Evolutionary conservation across 2,329 filamentous ascomycete genomes (phyloP), one percentile per base, ranked within the genome.

Genomic region (Aspergillus alliaceus): DNA sequence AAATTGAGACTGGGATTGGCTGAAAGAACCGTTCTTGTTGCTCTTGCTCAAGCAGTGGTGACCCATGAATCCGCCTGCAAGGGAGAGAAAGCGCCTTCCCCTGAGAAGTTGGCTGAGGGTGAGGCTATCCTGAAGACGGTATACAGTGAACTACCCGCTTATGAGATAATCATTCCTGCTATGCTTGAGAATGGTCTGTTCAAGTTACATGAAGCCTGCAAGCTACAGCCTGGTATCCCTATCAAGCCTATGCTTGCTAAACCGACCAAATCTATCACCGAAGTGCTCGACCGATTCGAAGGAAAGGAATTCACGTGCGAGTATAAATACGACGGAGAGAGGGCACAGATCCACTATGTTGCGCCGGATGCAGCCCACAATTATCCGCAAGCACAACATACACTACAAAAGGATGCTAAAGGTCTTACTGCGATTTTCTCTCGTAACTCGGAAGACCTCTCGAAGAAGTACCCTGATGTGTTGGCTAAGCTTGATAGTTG

Each of bases 221-320:
- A 96, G 73, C 83, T 99, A 44, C 90, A 91, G 64, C 93, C 95
- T 0, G 95, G 95, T 61, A 90, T 99, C 15, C 95, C 95, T 0
- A 81, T 99, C 57, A 99, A 99, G 75, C 95, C 95, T 66, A 99
- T 99, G 95, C 83, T 99, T 79, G 95, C 95, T 20, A 98, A 98
- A 69, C 95, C 95, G 3, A 99, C 95, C 9, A 99, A 99, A 74
- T 93, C 95, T 5, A 97, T 99, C 67, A 96, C 93, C 1, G 95
- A 99, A 76, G 95, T 99, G 0, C 83, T 99, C 11, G 93, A 99
- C 75, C 90, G 95, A 5, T 99, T 99, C 64, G 95, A 98, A 72
- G 87, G 90, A 62, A 95, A 96, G 71, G 90, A 89, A 25, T 99
- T 99, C 69, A 98, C 95, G 1, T 99, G 95, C 77, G 95, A 99